Conservation (phyloP, 805 yeast genomes). For the Candida endomychidarum region DNA sequence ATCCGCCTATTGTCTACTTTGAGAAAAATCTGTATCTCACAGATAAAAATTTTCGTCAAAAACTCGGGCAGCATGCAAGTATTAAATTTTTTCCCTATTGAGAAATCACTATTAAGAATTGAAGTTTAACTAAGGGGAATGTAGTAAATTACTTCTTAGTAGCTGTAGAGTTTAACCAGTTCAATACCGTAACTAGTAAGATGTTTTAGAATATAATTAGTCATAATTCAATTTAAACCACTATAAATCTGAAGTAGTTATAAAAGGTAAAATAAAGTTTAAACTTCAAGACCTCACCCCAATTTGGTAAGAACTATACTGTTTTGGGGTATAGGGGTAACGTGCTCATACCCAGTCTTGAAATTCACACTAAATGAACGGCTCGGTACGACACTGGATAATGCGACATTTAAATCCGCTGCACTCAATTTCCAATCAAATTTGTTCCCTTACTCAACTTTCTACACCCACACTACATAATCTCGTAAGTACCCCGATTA, state of each 20-base stretch:
- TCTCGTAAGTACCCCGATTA: neutral
- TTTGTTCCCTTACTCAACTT: neutral
- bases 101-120: too few relatives aligned
- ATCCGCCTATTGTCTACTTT: too few relatives aligned
- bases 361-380: neutral
- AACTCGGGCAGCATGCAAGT: too few relatives aligned
- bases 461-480: neutral
- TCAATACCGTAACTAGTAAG: too few relatives aligned
- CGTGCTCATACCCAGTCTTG: conserved; percentile 1
- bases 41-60: neutral
- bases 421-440: neutral
- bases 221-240: too few relatives aligned
- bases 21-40: neutral
- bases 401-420: neutral
- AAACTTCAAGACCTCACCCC: neutral
- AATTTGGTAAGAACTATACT: neutral
- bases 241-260: too few relatives aligned
- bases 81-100: too few relatives aligned
- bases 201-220: too few relatives aligned
- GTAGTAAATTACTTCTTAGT: too few relatives aligned
- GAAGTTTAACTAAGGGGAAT: too few relatives aligned
- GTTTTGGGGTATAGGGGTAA: neutral
- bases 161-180: too few relatives aligned
- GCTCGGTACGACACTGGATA: conserved; percentile 1
- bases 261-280: neutral